phyloP scores from a whole-genome alignment of 371 early-diverging fungal species.

The Paraphysoderma sedebokerense region DNA sequence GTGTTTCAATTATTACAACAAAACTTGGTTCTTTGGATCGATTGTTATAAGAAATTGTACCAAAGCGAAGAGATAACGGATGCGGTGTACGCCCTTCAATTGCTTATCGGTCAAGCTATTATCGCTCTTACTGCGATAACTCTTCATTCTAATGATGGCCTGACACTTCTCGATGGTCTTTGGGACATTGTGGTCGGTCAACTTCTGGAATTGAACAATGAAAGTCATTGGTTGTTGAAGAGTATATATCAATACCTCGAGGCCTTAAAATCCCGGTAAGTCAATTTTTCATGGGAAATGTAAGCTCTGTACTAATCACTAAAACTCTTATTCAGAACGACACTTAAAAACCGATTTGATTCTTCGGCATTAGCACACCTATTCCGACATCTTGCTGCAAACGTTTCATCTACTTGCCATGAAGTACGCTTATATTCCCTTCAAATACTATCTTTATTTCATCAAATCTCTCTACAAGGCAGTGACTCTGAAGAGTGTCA shows the following conservation, averaged over 20 bases:
- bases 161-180: conserved; percentile 8
- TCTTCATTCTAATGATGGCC: no score
- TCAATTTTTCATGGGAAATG: not conserved
- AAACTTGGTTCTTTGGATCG: no score
- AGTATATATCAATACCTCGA: conserved; percentile 33
- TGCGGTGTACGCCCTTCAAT: no score
- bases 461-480: conserved; percentile 33
- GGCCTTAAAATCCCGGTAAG: conserved; percentile 28
- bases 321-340: not conserved
- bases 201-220: conserved; percentile 20
- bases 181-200: conserved; percentile 21
- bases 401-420: conserved; percentile 35
- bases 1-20: no score
- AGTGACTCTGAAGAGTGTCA: no score
- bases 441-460: conserved; percentile 44
- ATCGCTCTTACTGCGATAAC: no score
- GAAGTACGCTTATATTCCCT: conserved; percentile 47
- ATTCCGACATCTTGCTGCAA: conserved; percentile 33
- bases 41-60: no score
- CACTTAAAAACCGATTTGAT: no score
- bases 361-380: conserved; percentile 23
- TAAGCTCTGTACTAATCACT: not conserved
- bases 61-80: no score
- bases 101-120: no score
- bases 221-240: conserved; percentile 34